Evolutionary conservation across 1,284 basidiomycete species (phyloP).

Genomic region (Xanthoconium separans): DNA sequence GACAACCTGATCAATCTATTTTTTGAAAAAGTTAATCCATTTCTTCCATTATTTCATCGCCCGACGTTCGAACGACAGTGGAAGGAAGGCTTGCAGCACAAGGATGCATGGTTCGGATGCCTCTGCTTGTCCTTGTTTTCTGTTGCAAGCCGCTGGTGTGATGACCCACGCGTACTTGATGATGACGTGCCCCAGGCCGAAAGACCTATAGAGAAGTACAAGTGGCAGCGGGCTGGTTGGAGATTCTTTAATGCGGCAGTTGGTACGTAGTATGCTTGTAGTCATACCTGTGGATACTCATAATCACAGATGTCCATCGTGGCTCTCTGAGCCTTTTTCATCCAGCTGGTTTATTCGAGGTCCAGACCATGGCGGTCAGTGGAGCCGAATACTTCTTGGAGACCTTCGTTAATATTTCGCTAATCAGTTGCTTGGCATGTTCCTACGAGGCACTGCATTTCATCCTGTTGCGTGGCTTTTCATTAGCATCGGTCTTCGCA

Average conservation of each 20-base stretch:
- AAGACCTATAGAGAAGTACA: constrained; percentile 23
- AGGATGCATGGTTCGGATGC: constrained; percentile 57
- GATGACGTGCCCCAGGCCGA: constrained; percentile 23
- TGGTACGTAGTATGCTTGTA: constrained; percentile 34
- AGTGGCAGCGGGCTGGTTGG: constrained; percentile 65
- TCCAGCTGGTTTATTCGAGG: constrained; percentile 68
- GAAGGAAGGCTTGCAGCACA: constrained; percentile 50
- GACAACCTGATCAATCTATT: constrained; percentile 60
- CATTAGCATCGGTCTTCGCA: constrained; percentile 65
- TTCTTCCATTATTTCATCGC: constrained; percentile 66
- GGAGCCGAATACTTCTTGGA: not conserved
- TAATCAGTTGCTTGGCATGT: constrained; percentile 46
- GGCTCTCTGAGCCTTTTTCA: constrained; percentile 57
- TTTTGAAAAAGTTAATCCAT: constrained; percentile 57
- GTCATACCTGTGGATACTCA: constrained; percentile 4
- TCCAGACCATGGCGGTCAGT: constrained; percentile 62
- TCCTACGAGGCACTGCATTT: constrained; percentile 52
- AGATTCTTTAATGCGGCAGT: constrained; percentile 58
- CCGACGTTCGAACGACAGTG: constrained; percentile 66
- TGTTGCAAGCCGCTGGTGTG: constrained; percentile 66
- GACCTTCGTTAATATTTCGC: constrained; percentile 2
- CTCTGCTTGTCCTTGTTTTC: constrained; percentile 64
- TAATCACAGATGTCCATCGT: constrained; percentile 46
- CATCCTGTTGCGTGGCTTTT: constrained; percentile 66
- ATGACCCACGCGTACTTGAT: constrained; percentile 63